Conservation (phyloP, 2,329 filamentous ascomycete genomes). For the Epichloe glyceriae region DNA sequence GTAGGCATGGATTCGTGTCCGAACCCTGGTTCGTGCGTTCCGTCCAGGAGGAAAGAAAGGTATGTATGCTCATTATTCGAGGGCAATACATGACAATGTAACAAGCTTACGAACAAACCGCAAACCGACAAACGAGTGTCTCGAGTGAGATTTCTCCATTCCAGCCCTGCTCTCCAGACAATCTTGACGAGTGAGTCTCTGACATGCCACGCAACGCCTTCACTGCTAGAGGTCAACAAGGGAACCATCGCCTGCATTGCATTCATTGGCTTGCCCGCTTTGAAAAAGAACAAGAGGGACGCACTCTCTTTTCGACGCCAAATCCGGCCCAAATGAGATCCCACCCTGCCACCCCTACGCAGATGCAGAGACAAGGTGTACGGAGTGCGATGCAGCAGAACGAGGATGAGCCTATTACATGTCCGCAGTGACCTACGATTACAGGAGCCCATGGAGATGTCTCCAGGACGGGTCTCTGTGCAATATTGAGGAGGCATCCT, state of each 20-base stretch:
- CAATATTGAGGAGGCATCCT: not conserved
- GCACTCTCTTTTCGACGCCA: not conserved
- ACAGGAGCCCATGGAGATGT: no score
- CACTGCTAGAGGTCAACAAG: no score
- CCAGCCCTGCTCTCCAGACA: not conserved
- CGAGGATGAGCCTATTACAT: not conserved
- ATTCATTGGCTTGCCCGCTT: no score
- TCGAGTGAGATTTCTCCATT: not conserved
- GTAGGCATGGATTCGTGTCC: constrained; percentile 1
- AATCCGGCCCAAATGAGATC: not conserved
- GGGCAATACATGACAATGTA: not conserved
- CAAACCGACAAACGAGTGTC: not conserved
- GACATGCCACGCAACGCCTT: no score
- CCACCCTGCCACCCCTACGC: not conserved
- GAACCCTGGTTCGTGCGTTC: not conserved
- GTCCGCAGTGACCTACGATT: not conserved
- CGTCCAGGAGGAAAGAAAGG: not conserved
- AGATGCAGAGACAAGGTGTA: not conserved
- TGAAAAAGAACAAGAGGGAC: no score
- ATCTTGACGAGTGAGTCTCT: no score
- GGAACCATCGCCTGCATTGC: no score
- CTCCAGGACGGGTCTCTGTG: no score
- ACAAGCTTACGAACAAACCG: not conserved
- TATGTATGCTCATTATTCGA: not conserved
- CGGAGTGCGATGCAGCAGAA: no score